Percentiles rank a stretch among this genome's conserved stretches.
phyloP scores from a whole-genome alignment of 768 basidiomycete species.

The Trametes gibbosa region DNA sequence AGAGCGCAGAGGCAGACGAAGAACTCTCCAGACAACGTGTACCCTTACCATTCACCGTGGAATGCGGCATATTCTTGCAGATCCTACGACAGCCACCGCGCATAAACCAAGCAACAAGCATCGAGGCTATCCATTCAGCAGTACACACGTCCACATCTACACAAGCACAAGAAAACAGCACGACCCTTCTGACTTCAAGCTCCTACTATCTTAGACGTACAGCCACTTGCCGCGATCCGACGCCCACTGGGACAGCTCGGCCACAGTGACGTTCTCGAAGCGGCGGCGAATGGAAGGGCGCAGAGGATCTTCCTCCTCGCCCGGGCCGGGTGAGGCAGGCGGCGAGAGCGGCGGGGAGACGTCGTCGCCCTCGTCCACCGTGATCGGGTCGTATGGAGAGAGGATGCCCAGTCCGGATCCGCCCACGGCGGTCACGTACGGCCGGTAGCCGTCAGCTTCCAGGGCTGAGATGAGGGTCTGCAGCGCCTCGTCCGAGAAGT shows the following conservation, averaged over 20 bases:
- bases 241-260: conserved; percentile 53
- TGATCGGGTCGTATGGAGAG: conserved; percentile 41
- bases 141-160: background rate
- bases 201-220: conserved; percentile 44
- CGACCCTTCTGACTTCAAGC: background rate
- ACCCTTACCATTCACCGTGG: background rate
- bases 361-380: background rate
- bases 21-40: background rate
- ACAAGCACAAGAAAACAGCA: background rate
- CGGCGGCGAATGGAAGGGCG: conserved; percentile 29
- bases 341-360: conserved; percentile 23
- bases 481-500: conserved; percentile 62
- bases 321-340: conserved; percentile 28
- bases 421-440: conserved; percentile 91
- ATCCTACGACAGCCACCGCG: background rate
- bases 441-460: conserved; percentile 62
- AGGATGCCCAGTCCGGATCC: conserved; percentile 90
- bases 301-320: conserved; percentile 1
- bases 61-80: no score
- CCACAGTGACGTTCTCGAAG: conserved; percentile 43
- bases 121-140: background rate
- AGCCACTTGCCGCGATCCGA: conserved; percentile 55
- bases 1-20: background rate
- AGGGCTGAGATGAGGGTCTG: conserved; percentile 59
- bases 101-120: background rate